Evolutionary conservation across 345 rosid species (phyloP), one percentile per base, ranked within the genome.

Genomic region (Sonneratia caseolaris): DNA sequence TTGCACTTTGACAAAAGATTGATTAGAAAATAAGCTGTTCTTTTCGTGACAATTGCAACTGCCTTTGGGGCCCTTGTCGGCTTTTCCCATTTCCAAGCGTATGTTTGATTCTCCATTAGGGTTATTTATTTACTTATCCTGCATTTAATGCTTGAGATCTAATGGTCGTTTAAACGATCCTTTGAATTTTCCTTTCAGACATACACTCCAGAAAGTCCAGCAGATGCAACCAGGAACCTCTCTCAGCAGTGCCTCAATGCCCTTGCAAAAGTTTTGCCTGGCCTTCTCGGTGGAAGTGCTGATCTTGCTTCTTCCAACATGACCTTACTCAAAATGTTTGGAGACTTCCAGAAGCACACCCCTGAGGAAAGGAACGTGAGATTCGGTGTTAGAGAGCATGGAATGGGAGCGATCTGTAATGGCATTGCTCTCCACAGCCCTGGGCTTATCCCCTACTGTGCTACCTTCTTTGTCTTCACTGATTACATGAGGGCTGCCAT

Each of bases 401-500:
- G 88, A 9, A 96, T 96, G 99, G 99, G 99, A 82, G 96, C 86
- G 73, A 96, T 96, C 78, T 80, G 91, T 80, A 96, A 92, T 32
- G 99, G 99, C 75, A 92, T 96, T 77, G 91, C 89, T 57, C 96
- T 71, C 68, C 99, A 96, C 82, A 84, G 91, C 78, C 96, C 94
- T 24, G 99, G 98, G 49, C 70, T 96, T 66, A 80, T 96, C 73
- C 99, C 99, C 10, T 96, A 96, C 79, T 96, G 98, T 68, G 99
- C 99, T 65, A 96, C 99, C 48, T 96, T 96, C 97, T 96, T 96
- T 73, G 99, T 96, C 67, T 96, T 96, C 89, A 92, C 99, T 8
- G 99, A 96, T 81, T 96, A 96, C 97, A 92, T 96, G 99, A 91
- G 99, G 78, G 98, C 87, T 71, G 97, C 99, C 53, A 96, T 96